A percentile compares a stretch with the other conserved stretches of the same genome.
Conservation (phyloP, 768 basidiomycete species). For the Auricularia sp. region DNA sequence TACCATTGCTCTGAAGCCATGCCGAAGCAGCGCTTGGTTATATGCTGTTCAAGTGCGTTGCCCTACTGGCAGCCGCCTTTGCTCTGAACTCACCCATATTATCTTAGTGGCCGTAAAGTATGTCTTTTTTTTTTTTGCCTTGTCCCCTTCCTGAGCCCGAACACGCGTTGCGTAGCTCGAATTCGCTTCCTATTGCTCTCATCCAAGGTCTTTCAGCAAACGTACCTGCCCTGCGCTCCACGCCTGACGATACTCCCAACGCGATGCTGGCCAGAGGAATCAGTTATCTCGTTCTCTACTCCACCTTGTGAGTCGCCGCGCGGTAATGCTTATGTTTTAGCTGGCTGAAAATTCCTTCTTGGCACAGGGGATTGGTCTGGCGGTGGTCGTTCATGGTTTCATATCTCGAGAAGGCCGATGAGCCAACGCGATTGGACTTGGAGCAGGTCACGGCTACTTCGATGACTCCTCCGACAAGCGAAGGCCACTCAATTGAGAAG, state of each 20-base stretch:
- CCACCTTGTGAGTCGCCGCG: neutral
- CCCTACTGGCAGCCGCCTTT: neutral
- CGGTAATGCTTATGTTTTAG: neutral
- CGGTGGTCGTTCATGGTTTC: neutral
- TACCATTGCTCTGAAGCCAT: neutral
- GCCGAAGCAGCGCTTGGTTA: neutral
- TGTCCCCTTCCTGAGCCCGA: neutral
- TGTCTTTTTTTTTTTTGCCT: neutral
- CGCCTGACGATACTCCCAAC: neutral
- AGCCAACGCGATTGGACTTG: neutral
- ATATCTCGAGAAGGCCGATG: neutral
- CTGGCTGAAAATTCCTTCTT: neutral
- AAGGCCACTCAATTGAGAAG: neutral
- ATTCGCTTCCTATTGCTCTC: neutral
- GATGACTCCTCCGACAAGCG: neutral
- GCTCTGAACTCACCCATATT: neutral
- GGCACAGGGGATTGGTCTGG: neutral
- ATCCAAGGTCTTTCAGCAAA: neutral
- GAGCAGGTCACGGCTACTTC: neutral
- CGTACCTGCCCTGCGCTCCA: neutral
- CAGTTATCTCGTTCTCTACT: neutral
- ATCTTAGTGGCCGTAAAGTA: neutral
- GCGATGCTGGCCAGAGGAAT: neutral
- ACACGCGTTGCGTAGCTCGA: neutral
- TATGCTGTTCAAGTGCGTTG: neutral